Evolutionary conservation across 208 protist genomes (phyloP).

Genomic region (Crithidia mellificae): DNA sequence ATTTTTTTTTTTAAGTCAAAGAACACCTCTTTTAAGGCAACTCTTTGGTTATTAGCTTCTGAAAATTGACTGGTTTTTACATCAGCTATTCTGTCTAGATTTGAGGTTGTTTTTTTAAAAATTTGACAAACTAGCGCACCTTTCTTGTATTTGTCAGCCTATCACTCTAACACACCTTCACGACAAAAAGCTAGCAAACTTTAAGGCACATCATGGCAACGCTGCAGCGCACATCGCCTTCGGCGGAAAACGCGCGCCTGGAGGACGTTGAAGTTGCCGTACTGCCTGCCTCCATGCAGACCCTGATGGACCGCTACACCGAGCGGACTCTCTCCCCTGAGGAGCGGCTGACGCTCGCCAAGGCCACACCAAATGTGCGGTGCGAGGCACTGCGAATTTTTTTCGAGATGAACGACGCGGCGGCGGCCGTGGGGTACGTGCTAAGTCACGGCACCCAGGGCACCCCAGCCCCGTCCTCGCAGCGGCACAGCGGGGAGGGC

Average conservation of each 20-base stretch:
- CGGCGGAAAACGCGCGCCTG: background rate
- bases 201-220: background rate
- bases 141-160: no score
- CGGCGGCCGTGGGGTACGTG: conserved; percentile 49
- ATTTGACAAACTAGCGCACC: no score
- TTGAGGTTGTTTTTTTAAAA: no score
- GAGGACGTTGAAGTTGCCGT: background rate
- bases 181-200: no score
- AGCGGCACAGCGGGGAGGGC: conserved; percentile 11
- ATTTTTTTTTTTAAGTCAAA: no score
- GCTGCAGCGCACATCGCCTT: conserved; percentile 1
- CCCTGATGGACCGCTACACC: conserved; percentile 47
- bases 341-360: conserved; percentile 36
- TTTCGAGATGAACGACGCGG: conserved; percentile 51
- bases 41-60: no score
- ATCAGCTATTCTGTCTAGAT: no score
- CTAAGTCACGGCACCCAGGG: conserved; percentile 23
- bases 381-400: conserved; percentile 66
- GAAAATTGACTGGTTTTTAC: no score
- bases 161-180: no score
- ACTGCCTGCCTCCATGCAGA: conserved; percentile 66
- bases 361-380: conserved; percentile 41
- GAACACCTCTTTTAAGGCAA: no score
- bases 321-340: conserved; percentile 33
- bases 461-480: conserved; percentile 9